Evolutionary conservation across 192 early-diverging fungal species (phyloP), one percentile per base, ranked within the genome.

Genomic region (Umbelopsis sp.): DNA sequence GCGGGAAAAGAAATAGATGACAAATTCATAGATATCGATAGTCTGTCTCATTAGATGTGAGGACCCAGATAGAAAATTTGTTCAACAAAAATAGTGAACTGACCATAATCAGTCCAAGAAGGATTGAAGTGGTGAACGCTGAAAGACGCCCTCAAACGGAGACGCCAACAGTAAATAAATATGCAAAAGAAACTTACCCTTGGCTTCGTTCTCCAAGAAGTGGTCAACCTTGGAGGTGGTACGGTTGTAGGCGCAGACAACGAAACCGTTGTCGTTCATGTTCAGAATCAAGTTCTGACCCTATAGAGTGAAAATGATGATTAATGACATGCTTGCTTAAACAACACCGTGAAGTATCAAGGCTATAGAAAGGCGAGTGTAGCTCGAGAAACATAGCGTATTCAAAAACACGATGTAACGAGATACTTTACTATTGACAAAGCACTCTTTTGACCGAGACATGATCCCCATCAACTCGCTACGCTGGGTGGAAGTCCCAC

Each of bases 251-350:
- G 95, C 97, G 75, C 92, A 92, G 71, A 96, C 95, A 74, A 80
- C 90, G 84, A 88, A 99, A 25, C 95, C 97, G 75, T 99, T 89
- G 82, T 99, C 97, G 80, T 96, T 92, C 91, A 99, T 94, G 89
- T 99, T 99, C 61, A 99, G 83, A 76, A 99, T 95, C 80, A 99
- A 78, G 90, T 99, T 99, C 81, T 99, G 97, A 74, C 97, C 97
- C 95, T 97, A 74, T 51, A 49, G 13, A 68, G 37, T 41, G 12
- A 41, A 30, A 45, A 45, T 5, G 23, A 11, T n/a, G 9, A 20
- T 41, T 41, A 41, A 6, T 41, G 6, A 41, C 37, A 6, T 41
- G 50, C 47, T 46, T 72, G 15, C 10, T 20, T 41, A 51, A 21
- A 64, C 5, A 8, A 4, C 1, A 46, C 23, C 35, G 52, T 23